Conservation (phyloP, 163 green algal species). For the Scenedesmus sp. region DNA sequence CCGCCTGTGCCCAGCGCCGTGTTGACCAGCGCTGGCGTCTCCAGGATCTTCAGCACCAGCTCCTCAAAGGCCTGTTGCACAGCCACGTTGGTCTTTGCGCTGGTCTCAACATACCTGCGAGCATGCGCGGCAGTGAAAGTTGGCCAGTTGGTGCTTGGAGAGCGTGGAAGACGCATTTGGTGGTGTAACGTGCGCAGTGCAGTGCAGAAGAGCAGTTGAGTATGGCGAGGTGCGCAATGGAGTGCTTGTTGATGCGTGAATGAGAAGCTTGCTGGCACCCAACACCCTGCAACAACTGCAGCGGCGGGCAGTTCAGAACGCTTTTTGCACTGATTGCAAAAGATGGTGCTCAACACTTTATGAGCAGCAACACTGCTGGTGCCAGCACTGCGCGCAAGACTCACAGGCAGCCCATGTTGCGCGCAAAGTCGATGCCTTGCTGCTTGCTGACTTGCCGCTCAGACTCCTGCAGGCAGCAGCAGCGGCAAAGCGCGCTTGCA, state of each 20-base stretch:
- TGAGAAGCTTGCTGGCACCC: too few relatives aligned
- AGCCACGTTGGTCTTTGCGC: slow-evolving; percentile 88
- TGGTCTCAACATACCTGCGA: slow-evolving; percentile 91
- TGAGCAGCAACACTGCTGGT: background rate
- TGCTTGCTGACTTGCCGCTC: slow-evolving; percentile 82
- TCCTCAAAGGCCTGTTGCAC: slow-evolving; percentile 93
- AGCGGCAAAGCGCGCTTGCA: background rate
- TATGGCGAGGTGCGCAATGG: too few relatives aligned
- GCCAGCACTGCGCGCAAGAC: background rate
- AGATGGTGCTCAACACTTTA: background rate
- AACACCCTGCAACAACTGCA: too few relatives aligned
- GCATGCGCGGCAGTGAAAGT: background rate
- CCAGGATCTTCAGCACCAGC: slow-evolving; percentile 92
- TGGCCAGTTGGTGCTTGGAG: too few relatives aligned
- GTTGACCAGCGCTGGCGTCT: slow-evolving; percentile 84
- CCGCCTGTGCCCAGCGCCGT: slow-evolving; percentile 31
- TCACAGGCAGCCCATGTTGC: slow-evolving; percentile 84
- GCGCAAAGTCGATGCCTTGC: slow-evolving; percentile 90
- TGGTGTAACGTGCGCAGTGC: too few relatives aligned
- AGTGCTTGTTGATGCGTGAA: too few relatives aligned
- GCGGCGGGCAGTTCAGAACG: too few relatives aligned
- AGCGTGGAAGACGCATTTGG: too few relatives aligned
- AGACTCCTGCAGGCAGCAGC: slow-evolving; percentile 37
- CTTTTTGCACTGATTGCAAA: too few relatives aligned
- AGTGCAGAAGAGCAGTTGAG: too few relatives aligned